A percentile compares a stretch with the other conserved stretches of the same genome.
phyloP scores from a whole-genome alignment of 1,284 basidiomycete genomes.

The Apiotrichum akiyoshidainum region DNA sequence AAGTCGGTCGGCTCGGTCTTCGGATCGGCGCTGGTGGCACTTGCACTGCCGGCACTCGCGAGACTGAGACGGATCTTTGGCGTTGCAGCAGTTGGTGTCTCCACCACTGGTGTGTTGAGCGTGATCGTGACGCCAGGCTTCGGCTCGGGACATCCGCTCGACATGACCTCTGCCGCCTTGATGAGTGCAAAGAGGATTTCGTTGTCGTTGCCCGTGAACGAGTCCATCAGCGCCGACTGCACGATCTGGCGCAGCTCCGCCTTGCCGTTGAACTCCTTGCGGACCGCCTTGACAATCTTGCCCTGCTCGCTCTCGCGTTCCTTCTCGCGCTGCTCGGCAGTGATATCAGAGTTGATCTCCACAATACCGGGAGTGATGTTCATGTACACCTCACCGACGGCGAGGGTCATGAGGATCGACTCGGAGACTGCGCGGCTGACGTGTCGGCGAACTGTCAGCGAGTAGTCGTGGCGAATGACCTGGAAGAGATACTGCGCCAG shows the following conservation, averaged over 20 bases:
- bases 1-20: conserved; percentile 19
- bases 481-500: conserved; percentile 84
- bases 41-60: not conserved
- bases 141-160: conserved; percentile 74
- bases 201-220: conserved; percentile 62
- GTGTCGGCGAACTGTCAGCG: conserved; percentile 74
- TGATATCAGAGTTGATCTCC: conserved; percentile 27
- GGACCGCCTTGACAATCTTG: conserved; percentile 67
- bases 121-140: conserved; percentile 83
- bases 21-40: not conserved
- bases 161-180: conserved; percentile 86
- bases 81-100: conserved; percentile 54
- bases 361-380: conserved; percentile 32
- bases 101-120: conserved; percentile 68
- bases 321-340: conserved; percentile 26
- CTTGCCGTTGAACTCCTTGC: conserved; percentile 73
- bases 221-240: conserved; percentile 28
- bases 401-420: conserved; percentile 78
- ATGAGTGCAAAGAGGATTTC: conserved; percentile 87
- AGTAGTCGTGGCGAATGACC: conserved; percentile 84
- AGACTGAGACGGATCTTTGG: conserved; percentile 46
- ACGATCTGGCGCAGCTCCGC: conserved; percentile 65
- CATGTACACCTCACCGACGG: conserved; percentile 77
- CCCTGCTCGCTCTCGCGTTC: conserved; percentile 50
- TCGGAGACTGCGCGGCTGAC: conserved; percentile 83